Base-by-base conservation (phyloP, 2,329 filamentous ascomycete species). In the Daldinia eschscholtzii region DNA sequence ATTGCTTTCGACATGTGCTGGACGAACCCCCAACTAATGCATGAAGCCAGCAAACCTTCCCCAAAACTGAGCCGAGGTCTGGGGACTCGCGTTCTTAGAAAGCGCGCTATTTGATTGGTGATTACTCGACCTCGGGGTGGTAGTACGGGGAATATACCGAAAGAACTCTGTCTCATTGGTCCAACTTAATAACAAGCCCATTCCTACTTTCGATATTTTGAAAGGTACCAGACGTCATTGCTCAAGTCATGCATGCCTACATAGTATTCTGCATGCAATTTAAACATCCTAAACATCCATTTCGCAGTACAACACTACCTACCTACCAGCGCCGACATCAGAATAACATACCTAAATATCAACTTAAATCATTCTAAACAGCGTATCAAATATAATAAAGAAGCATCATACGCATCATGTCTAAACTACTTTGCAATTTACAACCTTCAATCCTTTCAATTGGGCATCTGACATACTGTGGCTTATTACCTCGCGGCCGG, bases 121-220 rank as follows among this genome's bases (percentile, higher is more conserved):
- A 3, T 20, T 20, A 2, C 26, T 62, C 39, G 57, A 67, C 69
- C 69, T 69, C 66, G 69, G 69, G 61, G 66, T 55, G 58, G 63
- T 55, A 55, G 20, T 13, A 37, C 33, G 50, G 33, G 33, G n/a
- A n/a, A 55, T 6, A 23, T 55, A 18, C 33, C 28, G 30, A 55
- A 55, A 18, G 37, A 4, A 9, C n/a, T 18, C 12, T 7, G 12
- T 37, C 33, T 55, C 1, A 55, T 55, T 55, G 50, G 50, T 10
- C n/a, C 5, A 55, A 37, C 4, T 15, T 55, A 55, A 28, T 13
- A 3, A 3, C 6, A 55, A 5, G 50, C 33, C 6, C n/a, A 50
- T 30, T 28, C 23, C 46, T 50, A n/a, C 44, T 7, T 26, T 28
- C 12, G 23, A 13, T 50, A n/a, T 23, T 10, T 28, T 13, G 15